phyloP scores from a whole-genome alignment of 495 filamentous ascomycete genomes.

The Platismatia glauca region DNA sequence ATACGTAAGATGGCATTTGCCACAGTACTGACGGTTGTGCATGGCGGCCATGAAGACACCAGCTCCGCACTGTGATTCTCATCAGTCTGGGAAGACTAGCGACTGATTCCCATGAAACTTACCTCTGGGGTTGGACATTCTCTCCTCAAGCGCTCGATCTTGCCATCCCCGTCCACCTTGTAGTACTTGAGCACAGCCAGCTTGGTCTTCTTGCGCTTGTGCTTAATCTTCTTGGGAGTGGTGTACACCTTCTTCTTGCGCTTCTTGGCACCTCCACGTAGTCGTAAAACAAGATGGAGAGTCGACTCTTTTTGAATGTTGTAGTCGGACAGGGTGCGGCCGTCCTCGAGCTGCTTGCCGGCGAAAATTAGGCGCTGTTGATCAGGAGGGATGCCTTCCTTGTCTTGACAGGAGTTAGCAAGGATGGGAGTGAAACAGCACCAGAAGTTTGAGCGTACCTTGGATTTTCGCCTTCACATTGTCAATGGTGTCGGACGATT shows the following conservation, averaged over 20 bases:
- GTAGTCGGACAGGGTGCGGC: constrained; percentile 98
- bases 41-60: constrained; percentile 99
- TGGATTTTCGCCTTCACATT: constrained; percentile 98
- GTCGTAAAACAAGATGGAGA: constrained; percentile 94
- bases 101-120: constrained; percentile 27
- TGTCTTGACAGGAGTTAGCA: constrained; percentile 50
- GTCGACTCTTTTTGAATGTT: constrained; percentile 99
- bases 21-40: constrained; percentile 99
- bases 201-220: constrained; percentile 99
- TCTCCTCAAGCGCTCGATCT: constrained; percentile 97
- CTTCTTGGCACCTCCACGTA: constrained; percentile 97
- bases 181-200: constrained; percentile 99
- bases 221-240: constrained; percentile 99
- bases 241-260: constrained; percentile 99
- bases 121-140: constrained; percentile 92
- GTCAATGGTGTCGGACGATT: constrained; percentile 99
- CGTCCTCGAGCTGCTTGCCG: constrained; percentile 99
- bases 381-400: constrained; percentile 99
- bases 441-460: constrained; percentile 36
- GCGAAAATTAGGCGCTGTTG: constrained; percentile 99
- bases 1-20: constrained; percentile 98
- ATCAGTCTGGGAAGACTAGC: constrained; percentile 29
- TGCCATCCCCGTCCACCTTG: constrained; percentile 98
- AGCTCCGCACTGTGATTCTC: constrained; percentile 69
- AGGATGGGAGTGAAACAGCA: constrained; percentile 3